phyloP scores from a whole-genome alignment of 331 rosid species.

The Pyracantha coccinea region DNA sequence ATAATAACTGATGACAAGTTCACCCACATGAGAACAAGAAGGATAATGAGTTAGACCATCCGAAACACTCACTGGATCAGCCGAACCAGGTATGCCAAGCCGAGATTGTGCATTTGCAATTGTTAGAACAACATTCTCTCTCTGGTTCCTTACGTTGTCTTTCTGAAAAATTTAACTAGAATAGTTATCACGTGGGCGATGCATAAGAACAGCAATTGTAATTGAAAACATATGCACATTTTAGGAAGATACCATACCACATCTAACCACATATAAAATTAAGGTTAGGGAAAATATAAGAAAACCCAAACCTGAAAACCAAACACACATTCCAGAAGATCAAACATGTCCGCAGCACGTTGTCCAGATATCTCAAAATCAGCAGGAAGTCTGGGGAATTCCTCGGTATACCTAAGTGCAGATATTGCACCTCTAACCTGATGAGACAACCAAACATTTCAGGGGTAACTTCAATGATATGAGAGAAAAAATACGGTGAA shows the following conservation, averaged over 20 bases:
- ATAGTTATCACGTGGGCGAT: not conserved
- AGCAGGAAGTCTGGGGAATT: conserved; percentile 77
- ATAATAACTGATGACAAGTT: not conserved
- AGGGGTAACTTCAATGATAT: conserved; percentile 4
- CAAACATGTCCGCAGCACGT: conserved; percentile 85
- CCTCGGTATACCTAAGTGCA: conserved; percentile 71
- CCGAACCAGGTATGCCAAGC: conserved; percentile 46
- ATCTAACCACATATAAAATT: conserved; percentile 10
- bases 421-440: conserved; percentile 87
- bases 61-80: conserved; percentile 71
- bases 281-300: conserved; percentile 1
- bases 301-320: conserved; percentile 83
- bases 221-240: not conserved
- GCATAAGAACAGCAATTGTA: not conserved
- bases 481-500: not conserved
- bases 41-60: conserved; percentile 1
- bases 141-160: conserved; percentile 86
- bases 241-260: not conserved
- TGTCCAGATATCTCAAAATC: conserved; percentile 58
- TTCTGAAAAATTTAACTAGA: conserved; percentile 40
- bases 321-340: conserved; percentile 77
- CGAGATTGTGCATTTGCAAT: conserved; percentile 86
- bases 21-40: not conserved
- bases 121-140: conserved; percentile 80
- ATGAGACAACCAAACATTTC: conserved; percentile 22